Percentiles rank a stretch among this genome's conserved stretches.
Conservation (phyloP, 2,329 filamentous ascomycete genomes). For the Rhexocercosporidium sp. region DNA sequence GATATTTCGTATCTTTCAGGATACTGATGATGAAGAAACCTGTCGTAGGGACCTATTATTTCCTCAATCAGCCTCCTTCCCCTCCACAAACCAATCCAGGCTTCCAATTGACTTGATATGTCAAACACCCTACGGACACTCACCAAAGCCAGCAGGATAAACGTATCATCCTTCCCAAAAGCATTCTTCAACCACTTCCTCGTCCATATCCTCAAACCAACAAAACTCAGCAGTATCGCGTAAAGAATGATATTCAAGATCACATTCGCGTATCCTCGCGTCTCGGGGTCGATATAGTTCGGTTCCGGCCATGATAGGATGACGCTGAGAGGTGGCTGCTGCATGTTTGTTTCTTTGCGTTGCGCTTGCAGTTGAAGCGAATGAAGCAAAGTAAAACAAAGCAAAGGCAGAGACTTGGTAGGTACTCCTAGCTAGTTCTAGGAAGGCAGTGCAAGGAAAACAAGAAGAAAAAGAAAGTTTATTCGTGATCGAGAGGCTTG, state of each 20-base stretch:
- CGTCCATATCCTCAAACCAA: slow-evolving; percentile 53
- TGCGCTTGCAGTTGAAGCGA: too few species aligned
- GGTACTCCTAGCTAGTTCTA: too few species aligned
- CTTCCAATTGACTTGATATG: background rate
- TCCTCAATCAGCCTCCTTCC: background rate
- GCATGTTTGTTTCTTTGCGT: slow-evolving; percentile 24
- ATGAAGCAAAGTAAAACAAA: too few species aligned
- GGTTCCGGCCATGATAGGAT: slow-evolving; percentile 44
- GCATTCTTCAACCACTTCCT: slow-evolving; percentile 50
- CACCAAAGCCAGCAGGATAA: slow-evolving; percentile 50
- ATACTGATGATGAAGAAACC: slow-evolving; percentile 46
- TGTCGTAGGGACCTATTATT: slow-evolving; percentile 41
- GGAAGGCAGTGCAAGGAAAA: too few species aligned
- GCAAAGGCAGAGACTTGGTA: too few species aligned
- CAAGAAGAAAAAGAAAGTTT: background rate
- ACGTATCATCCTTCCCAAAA: slow-evolving; percentile 52
- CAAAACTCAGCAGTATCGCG: slow-evolving; percentile 47
- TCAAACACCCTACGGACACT: too few species aligned
- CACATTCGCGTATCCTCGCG: slow-evolving; percentile 50
- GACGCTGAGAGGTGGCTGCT: slow-evolving; percentile 29
- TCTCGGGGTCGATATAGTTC: slow-evolving; percentile 52
- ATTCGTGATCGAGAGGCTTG: background rate
- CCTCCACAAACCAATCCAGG: background rate
- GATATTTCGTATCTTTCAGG: slow-evolving; percentile 43
- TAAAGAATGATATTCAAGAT: slow-evolving; percentile 49